Evolutionary conservation across 768 basidiomycete species (phyloP), one percentile per base, ranked within the genome.

Genomic region (Mrakia gelida): DNA sequence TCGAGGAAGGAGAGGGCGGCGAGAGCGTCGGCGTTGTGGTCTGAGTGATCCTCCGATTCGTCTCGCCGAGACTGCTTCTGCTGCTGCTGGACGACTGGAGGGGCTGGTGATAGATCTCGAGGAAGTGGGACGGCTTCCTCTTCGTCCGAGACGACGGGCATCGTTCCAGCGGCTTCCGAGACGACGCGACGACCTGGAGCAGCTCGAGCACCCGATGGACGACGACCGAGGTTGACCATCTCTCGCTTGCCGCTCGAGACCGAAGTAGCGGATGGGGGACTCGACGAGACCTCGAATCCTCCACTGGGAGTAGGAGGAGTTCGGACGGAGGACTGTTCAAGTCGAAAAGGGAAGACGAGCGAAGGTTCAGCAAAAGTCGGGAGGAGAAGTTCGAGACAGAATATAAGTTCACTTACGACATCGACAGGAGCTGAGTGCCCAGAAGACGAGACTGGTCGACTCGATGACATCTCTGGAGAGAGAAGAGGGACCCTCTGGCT

Each of bases 1-100:
- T 80, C 90, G 76, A 94, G 86, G 84, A 92, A 94, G 43, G 90
- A 88, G 81, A 95, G 81, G 2, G 92, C 93, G 3, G 92, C 93
- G 70, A 94, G 86, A 16, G 90, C 92, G 84, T 94, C 93, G 3
- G 82, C 82, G 34, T 87, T 87, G 43, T 80, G 45, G 32, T 75
- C 76, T 43, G 73, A 75, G 43, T 49, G 26, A 43, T 49, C 70
- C 13, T 75, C 63, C 54, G 73, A 75, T 23, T 41, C 28, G 32
- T 21, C 23, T 43, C 26, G 38, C 9, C 26, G 67, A 41, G 67
- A n/a, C 38, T 68, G 65, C 1, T 70, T 32, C 34, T 21, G 63
- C 65, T 18, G 65, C 30, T 67, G 34, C 38, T 30, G 21, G 7
- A 23, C 65, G 34, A 21, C 32, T 32, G 65, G 13, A 43, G 67